phyloP scores from a whole-genome alignment of 2,329 filamentous ascomycete genomes.

The Simplicillium sp. region DNA sequence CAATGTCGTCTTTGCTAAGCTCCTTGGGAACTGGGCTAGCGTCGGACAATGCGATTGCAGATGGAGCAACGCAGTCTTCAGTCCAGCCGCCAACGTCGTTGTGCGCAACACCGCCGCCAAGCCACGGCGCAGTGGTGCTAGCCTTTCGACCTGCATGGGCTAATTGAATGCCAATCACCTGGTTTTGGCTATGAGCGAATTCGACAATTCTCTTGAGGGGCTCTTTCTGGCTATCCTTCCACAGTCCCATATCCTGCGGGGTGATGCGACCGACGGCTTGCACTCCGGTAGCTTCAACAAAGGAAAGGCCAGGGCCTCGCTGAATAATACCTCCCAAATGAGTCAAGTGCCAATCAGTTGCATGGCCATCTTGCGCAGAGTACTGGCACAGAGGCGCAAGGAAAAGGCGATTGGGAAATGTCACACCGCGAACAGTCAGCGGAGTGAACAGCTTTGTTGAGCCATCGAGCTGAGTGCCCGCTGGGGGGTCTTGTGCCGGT shows the following conservation, averaged over 20 bases:
- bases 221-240: slow-evolving; percentile 61
- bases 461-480: slow-evolving; percentile 32
- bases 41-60: slow-evolving; percentile 42
- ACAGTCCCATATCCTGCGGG: slow-evolving; percentile 58
- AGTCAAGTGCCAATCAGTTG: slow-evolving; percentile 60
- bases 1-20: slow-evolving; percentile 56
- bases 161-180: slow-evolving; percentile 64
- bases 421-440: slow-evolving; percentile 32
- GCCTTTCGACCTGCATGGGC: slow-evolving; percentile 64
- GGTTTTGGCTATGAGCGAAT: slow-evolving; percentile 46
- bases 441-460: slow-evolving; percentile 35
- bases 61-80: slow-evolving; percentile 33
- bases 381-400: slow-evolving; percentile 37
- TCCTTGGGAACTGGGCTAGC: slow-evolving; percentile 47
- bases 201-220: slow-evolving; percentile 48
- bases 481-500: slow-evolving; percentile 30
- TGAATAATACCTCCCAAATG: slow-evolving; percentile 65
- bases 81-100: slow-evolving; percentile 40
- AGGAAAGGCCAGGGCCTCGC: slow-evolving; percentile 54
- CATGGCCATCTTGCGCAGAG: slow-evolving; percentile 39
- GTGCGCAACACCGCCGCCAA: slow-evolving; percentile 46
- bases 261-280: slow-evolving; percentile 62
- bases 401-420: slow-evolving; percentile 33
- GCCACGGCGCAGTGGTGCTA: slow-evolving; percentile 47
- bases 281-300: slow-evolving; percentile 61